A percentile compares a stretch with the other conserved stretches of the same genome.
Evolutionary conservation across 1,284 basidiomycete genomes (phyloP).

Genomic region (Anthracocystis walkeri): DNA sequence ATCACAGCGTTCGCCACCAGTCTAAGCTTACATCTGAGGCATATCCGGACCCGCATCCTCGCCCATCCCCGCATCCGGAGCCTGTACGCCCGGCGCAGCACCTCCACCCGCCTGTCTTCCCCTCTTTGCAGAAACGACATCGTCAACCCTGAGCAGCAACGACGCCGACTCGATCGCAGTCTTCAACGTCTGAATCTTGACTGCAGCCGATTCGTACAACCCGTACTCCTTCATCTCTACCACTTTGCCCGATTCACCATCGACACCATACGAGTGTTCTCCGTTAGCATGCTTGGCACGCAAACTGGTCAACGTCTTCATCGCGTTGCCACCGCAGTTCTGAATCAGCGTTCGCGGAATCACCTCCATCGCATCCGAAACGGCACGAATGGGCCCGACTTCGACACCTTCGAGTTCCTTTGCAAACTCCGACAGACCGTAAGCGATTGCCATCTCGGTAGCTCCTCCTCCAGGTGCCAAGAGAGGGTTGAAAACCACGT

Average conservation of each 20-base stretch:
- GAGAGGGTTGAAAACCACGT: conserved; percentile 93
- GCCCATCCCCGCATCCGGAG: conserved; percentile 42
- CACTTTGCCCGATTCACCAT: conserved; percentile 94
- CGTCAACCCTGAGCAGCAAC: conserved; percentile 91
- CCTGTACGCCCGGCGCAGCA: conserved; percentile 40
- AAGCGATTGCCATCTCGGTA: conserved; percentile 96
- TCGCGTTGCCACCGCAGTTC: conserved; percentile 94
- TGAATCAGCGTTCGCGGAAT: conserved; percentile 95
- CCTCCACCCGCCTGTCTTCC: conserved; percentile 45
- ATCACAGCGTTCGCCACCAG: not conserved
- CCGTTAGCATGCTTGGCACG: conserved; percentile 91
- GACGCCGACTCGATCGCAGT: conserved; percentile 96
- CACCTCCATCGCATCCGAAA: conserved; percentile 96
- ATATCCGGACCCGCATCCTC: conserved; percentile 48
- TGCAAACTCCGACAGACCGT: conserved; percentile 86
- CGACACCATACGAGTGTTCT: conserved; percentile 89
- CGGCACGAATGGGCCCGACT: conserved; percentile 89
- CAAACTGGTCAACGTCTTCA: conserved; percentile 89
- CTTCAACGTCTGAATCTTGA: conserved; percentile 97
- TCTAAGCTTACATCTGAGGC: conserved; percentile 42
- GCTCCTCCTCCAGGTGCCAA: conserved; percentile 95
- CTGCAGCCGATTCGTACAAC: conserved; percentile 92
- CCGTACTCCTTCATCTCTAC: conserved; percentile 96
- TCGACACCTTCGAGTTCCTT: conserved; percentile 79
- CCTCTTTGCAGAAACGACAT: conserved; percentile 83